phyloP scores from a whole-genome alignment of 1,284 basidiomycete species.

The Rhodotorula sp. region DNA sequence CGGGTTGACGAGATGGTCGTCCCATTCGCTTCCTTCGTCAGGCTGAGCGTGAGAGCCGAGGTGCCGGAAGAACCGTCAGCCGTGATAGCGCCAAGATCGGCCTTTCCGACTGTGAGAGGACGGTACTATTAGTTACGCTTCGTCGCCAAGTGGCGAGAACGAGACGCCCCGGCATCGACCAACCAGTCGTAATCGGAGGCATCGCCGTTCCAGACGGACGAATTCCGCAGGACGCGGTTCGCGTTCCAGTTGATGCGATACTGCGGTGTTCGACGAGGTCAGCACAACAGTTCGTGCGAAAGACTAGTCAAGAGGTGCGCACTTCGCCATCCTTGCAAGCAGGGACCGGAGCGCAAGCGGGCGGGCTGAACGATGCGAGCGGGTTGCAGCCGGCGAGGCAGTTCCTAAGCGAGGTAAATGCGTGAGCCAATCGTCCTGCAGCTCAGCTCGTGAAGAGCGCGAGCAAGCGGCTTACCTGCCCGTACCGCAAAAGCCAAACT shows the following conservation, averaged over 20 bases:
- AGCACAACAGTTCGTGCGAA: background rate
- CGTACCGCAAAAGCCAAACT: conserved; percentile 70
- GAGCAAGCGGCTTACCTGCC: conserved; percentile 44
- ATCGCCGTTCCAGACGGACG: conserved; percentile 68
- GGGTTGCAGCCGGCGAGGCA: conserved; percentile 81
- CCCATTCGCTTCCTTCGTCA: conserved; percentile 53
- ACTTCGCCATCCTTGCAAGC: conserved; percentile 66
- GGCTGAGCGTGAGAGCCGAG: conserved; percentile 7
- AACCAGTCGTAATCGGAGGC: conserved; percentile 59
- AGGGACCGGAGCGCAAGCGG: conserved; percentile 69
- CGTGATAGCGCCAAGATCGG: background rate
- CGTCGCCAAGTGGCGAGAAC: too few relatives aligned
- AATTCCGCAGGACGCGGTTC: conserved; percentile 60
- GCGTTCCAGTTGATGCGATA: conserved; percentile 62
- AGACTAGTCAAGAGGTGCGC: conserved; percentile 38
- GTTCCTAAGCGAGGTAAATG: conserved; percentile 49
- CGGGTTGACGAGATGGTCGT: conserved; percentile 73
- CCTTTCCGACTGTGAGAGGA: conserved; percentile 9
- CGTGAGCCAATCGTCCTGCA: background rate
- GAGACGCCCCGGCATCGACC: conserved; percentile 61
- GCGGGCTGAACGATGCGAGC: conserved; percentile 60
- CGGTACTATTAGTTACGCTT: background rate
- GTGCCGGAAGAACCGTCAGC: background rate
- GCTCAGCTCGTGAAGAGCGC: too few relatives aligned
- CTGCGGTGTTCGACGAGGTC: conserved; percentile 46